phyloP scores from a whole-genome alignment of 2,329 filamentous ascomycete genomes.

The Dactylella cylindrospora region DNA sequence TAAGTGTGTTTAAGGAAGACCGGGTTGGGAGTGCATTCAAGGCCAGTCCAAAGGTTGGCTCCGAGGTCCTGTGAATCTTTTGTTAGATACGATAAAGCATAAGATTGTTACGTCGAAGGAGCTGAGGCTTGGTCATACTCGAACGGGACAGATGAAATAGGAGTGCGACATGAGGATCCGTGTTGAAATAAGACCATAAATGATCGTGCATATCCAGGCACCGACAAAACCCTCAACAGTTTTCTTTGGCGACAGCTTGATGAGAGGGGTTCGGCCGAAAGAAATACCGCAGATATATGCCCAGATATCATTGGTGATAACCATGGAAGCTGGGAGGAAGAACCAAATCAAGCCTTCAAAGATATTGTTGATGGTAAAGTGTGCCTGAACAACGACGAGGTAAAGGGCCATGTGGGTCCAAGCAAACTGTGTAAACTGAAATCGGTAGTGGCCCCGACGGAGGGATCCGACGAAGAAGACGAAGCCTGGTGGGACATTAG shows the following conservation, averaged over 20 bases:
- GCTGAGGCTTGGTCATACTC: slow-evolving; percentile 55
- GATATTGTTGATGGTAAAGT: slow-evolving; percentile 99
- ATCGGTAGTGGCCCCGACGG: slow-evolving; percentile 93
- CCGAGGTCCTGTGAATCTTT: slow-evolving; percentile 67
- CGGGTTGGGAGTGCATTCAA: slow-evolving; percentile 86
- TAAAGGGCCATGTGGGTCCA: slow-evolving; percentile 99
- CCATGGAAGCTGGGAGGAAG: slow-evolving; percentile 88
- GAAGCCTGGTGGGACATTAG: slow-evolving; percentile 65
- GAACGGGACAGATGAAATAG: slow-evolving; percentile 98
- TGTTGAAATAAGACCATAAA: slow-evolving; percentile 79
- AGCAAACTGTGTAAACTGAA: slow-evolving; percentile 98
- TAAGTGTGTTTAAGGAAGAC: slow-evolving; percentile 81
- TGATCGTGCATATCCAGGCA: slow-evolving; percentile 91
- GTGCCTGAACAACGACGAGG: slow-evolving; percentile 94
- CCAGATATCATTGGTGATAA: slow-evolving; percentile 98
- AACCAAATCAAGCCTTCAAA: slow-evolving; percentile 99
- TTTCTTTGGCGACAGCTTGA: slow-evolving; percentile 98
- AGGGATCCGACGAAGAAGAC: slow-evolving; percentile 96
- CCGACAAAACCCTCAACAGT: slow-evolving; percentile 96
- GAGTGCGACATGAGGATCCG: slow-evolving; percentile 85
- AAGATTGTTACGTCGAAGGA: background rate
- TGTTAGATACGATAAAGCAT: background rate
- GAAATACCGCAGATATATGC: slow-evolving; percentile 97
- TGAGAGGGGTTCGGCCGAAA: slow-evolving; percentile 92
- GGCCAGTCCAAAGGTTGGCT: slow-evolving; percentile 85